Percentiles rank a stretch among this genome's conserved stretches.
Evolutionary conservation across 2,329 filamentous ascomycete species (phyloP).

Genomic region (Westerdykella sp.): DNA sequence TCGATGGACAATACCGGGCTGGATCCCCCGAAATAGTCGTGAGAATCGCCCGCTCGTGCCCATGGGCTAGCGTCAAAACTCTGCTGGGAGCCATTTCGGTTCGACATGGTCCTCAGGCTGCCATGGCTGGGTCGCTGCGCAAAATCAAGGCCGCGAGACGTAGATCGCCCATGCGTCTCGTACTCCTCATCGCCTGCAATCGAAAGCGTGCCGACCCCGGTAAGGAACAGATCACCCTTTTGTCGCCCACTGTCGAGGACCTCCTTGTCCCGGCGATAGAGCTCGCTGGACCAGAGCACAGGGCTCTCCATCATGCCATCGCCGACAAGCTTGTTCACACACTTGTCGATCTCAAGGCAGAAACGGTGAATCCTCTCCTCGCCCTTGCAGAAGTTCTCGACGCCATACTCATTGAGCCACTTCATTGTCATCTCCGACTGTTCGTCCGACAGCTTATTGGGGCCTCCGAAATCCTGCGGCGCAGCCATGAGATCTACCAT

Average conservation of each 20-base stretch:
- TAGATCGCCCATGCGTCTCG: conserved; percentile 33
- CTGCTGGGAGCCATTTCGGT: conserved; percentile 61
- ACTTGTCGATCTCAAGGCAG: conserved; percentile 81
- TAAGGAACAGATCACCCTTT: conserved; percentile 45
- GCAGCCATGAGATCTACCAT: conserved; percentile 83
- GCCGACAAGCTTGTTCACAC: conserved; percentile 77
- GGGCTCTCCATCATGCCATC: conserved; percentile 79
- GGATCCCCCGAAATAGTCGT: conserved; percentile 62
- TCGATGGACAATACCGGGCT: conserved; percentile 68
- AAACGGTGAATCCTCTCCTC: conserved; percentile 94
- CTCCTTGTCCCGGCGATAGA: conserved; percentile 73
- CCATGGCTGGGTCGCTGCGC: conserved; percentile 49
- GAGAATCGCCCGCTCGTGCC: conserved; percentile 62
- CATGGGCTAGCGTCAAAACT: conserved; percentile 65
- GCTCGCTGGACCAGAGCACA: conserved; percentile 84
- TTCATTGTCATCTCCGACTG: conserved; percentile 77
- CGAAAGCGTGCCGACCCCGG: conserved; percentile 43
- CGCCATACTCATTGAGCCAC: conserved; percentile 74
- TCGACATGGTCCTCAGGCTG: conserved; percentile 54
- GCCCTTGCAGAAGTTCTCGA: conserved; percentile 90
- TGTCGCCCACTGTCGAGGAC: conserved; percentile 49
- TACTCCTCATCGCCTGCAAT: conserved; percentile 45
- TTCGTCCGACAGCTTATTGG: conserved; percentile 93
- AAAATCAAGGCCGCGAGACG: conserved; percentile 40
- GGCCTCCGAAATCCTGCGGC: conserved; percentile 74